Evolutionary conservation across 2,329 filamentous ascomycete genomes (phyloP).

Genomic region (Escovopsis weberi): DNA sequence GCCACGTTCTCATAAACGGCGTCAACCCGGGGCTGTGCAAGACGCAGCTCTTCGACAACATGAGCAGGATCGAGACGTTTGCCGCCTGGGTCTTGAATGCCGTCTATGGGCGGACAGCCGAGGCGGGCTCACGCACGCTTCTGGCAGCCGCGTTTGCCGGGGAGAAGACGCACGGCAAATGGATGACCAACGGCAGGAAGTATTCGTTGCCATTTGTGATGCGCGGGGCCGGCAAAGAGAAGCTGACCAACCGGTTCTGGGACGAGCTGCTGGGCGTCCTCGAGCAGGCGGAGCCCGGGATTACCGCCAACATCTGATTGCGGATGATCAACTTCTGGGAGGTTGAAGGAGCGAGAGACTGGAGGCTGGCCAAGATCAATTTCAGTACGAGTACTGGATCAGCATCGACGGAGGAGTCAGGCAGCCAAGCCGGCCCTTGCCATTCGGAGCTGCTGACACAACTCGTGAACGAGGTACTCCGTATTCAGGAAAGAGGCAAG

Average conservation of each 20-base stretch:
- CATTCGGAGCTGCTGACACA: too few relatives aligned
- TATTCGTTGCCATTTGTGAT: slow-evolving; percentile 11
- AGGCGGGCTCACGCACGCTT: slow-evolving; percentile 26
- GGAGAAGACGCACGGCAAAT: slow-evolving; percentile 25
- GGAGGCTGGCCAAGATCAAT: not conserved
- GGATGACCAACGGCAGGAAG: slow-evolving; percentile 21
- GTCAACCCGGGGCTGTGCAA: slow-evolving; percentile 27
- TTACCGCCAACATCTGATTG: slow-evolving; percentile 18
- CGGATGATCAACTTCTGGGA: too few relatives aligned
- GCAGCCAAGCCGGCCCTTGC: too few relatives aligned
- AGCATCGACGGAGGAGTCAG: not conserved
- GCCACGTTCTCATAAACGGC: slow-evolving; percentile 22
- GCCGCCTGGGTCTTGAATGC: slow-evolving; percentile 6
- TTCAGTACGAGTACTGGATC: not conserved
- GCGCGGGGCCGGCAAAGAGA: slow-evolving; percentile 21
- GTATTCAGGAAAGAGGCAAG: too few relatives aligned
- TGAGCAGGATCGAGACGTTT: slow-evolving; percentile 15
- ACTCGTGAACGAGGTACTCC: too few relatives aligned
- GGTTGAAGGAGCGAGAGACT: not conserved
- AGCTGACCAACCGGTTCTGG: slow-evolving; percentile 23
- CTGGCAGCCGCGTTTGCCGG: slow-evolving; percentile 22
- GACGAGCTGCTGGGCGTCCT: slow-evolving; percentile 27
- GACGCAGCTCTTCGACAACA: slow-evolving; percentile 23
- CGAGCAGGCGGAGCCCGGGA: slow-evolving; percentile 26
- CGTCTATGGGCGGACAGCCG: slow-evolving; percentile 21